Percentiles rank a stretch among this genome's conserved stretches.
Conservation (phyloP, 2,329 filamentous ascomycete genomes). For the Aurifilum marmelostoma region DNA sequence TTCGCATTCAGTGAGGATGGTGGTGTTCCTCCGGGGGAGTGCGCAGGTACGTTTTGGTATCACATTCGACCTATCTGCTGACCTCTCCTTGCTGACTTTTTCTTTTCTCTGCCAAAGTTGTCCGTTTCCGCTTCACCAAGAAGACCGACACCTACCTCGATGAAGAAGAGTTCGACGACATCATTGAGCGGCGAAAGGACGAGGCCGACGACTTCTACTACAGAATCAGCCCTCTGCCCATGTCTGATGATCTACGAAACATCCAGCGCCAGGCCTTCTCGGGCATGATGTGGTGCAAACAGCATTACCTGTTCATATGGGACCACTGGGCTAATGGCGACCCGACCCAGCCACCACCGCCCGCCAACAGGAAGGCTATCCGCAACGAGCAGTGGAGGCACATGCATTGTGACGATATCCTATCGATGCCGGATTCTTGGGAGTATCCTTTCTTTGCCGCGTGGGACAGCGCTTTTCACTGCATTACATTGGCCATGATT, state of each 20-base stretch:
- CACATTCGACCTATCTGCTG: conserved; percentile 42
- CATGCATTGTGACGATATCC: conserved; percentile 89
- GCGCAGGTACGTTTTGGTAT: conserved; percentile 71
- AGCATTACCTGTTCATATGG: conserved; percentile 96
- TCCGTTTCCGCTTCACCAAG: conserved; percentile 85
- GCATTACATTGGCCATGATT: conserved; percentile 94
- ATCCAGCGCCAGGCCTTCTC: conserved; percentile 93
- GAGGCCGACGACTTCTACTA: conserved; percentile 98
- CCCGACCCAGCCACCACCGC: conserved; percentile 83
- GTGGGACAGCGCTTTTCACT: conserved; percentile 97
- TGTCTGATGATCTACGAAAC: conserved; percentile 90
- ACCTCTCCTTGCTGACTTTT: conserved; percentile 10
- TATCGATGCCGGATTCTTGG: conserved; percentile 99
- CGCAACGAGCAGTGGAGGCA: conserved; percentile 93
- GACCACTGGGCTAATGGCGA: conserved; percentile 98
- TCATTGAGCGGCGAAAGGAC: conserved; percentile 81
- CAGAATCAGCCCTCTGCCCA: conserved; percentile 87
- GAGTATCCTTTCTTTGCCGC: conserved; percentile 98
- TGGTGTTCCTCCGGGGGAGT: conserved; percentile 86
- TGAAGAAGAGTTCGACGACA: conserved; percentile 89
- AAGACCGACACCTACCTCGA: conserved; percentile 79
- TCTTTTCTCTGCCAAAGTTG: conserved; percentile 56
- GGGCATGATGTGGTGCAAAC: conserved; percentile 98
- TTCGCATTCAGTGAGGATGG: conserved; percentile 89
- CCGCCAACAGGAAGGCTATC: conserved; percentile 75